phyloP scores from a whole-genome alignment of 2,329 filamentous ascomycete genomes.

The Colletotrichum godetiae region DNA sequence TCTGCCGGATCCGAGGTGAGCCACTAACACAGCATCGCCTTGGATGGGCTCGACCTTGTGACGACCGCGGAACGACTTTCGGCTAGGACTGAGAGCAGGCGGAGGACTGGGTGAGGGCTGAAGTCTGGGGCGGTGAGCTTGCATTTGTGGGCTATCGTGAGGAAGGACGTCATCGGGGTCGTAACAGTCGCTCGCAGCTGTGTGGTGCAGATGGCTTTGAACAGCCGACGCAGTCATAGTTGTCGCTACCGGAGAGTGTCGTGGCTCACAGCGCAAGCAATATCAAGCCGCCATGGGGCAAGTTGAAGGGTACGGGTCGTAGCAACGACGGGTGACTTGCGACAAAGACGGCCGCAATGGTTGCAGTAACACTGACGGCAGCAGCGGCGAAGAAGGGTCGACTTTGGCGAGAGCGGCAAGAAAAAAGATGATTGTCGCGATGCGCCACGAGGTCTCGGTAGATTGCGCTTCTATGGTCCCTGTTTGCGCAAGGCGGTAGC shows the following conservation, averaged over 20 bases:
- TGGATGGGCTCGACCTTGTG: slow-evolving; percentile 66
- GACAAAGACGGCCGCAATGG: background rate
- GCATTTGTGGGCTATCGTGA: slow-evolving; percentile 52
- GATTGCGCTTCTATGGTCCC: background rate
- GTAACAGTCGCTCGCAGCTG: slow-evolving; percentile 49
- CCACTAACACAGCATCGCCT: slow-evolving; percentile 76
- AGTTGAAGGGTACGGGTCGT: background rate
- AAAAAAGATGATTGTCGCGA: background rate
- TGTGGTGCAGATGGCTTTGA: slow-evolving; percentile 46
- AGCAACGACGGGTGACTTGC: background rate
- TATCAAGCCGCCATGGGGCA: slow-evolving; percentile 47
- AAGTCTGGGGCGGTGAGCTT: slow-evolving; percentile 34
- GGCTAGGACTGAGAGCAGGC: slow-evolving; percentile 49
- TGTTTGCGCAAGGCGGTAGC: slow-evolving; percentile 13
- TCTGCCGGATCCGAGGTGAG: slow-evolving; percentile 71
- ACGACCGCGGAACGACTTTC: slow-evolving; percentile 63
- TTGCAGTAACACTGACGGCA: background rate
- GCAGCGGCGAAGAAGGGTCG: background rate
- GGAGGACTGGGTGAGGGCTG: slow-evolving; percentile 59
- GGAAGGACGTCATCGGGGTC: slow-evolving; percentile 57
- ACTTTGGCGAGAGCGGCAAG: background rate
- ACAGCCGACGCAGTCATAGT: slow-evolving; percentile 54
- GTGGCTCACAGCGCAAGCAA: slow-evolving; percentile 31
- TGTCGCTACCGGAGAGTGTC: slow-evolving; percentile 42
- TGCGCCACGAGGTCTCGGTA: background rate